Evolutionary conservation across 352 stramenopile species (phyloP).

Genomic region (Phytophthora sojae): DNA sequence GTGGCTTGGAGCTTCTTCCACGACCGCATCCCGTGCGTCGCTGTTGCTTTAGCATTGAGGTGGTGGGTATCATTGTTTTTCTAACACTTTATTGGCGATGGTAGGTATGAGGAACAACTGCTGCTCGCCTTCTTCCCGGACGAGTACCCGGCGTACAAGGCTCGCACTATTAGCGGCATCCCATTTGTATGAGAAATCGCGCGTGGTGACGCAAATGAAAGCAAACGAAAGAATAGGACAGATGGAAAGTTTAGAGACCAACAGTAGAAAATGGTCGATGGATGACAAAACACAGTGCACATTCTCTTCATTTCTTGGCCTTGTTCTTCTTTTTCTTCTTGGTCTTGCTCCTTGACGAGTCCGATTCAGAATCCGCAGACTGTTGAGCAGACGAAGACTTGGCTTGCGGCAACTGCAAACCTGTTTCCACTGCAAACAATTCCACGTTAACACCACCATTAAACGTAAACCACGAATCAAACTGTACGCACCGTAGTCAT

Average conservation of each 20-base stretch:
- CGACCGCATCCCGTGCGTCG: slow-evolving; percentile 91
- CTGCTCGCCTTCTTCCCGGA: slow-evolving; percentile 92
- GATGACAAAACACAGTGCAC: not conserved
- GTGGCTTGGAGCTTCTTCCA: slow-evolving; percentile 96
- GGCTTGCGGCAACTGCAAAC: slow-evolving; percentile 45
- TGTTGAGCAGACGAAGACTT: slow-evolving; percentile 11
- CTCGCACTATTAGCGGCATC: slow-evolving; percentile 92
- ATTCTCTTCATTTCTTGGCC: slow-evolving; percentile 19
- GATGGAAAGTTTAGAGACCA: slow-evolving; percentile 17
- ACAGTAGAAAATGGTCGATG: not conserved
- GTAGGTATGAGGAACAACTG: slow-evolving; percentile 93
- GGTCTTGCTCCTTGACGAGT: slow-evolving; percentile 41
- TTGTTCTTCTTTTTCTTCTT: slow-evolving; percentile 65
- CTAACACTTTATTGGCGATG: not conserved
- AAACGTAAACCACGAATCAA: not conserved
- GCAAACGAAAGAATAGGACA: slow-evolving; percentile 1
- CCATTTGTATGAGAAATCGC: slow-evolving; percentile 83
- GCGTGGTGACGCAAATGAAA: slow-evolving; percentile 4
- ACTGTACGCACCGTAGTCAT: slow-evolving; percentile 51
- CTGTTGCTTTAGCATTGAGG: slow-evolving; percentile 2
- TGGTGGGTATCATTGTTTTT: slow-evolving; percentile 7
- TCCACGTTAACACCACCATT: not conserved
- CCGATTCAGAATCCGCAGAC: slow-evolving; percentile 2
- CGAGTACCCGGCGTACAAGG: slow-evolving; percentile 92
- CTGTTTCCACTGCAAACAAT: slow-evolving; percentile 45